phyloP scores from a whole-genome alignment of 2,329 filamentous ascomycete species.

The Xylariaceae sp. region DNA sequence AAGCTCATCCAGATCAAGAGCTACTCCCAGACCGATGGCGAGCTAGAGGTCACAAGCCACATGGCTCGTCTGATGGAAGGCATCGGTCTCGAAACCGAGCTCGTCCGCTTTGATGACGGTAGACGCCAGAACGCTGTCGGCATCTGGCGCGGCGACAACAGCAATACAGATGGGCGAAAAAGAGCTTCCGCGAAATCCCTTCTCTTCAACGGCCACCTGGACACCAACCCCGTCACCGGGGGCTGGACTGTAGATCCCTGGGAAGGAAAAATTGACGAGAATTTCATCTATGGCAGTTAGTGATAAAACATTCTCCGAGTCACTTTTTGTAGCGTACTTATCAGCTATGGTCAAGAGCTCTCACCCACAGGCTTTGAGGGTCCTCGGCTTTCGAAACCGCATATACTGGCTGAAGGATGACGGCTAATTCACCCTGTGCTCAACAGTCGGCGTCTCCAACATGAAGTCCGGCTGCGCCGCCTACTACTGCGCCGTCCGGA shows the following conservation, averaged over 20 bases:
- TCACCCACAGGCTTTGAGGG: too few species aligned
- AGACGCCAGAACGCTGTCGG: constrained; percentile 21
- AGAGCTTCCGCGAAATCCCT: constrained; percentile 7
- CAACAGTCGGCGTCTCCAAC: constrained; percentile 26
- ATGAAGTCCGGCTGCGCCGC: constrained; percentile 27
- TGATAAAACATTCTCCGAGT: too few species aligned
- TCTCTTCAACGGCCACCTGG: constrained; percentile 26
- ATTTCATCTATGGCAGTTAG: constrained; percentile 26
- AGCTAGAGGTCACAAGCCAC: constrained; percentile 16
- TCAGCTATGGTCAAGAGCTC: too few species aligned
- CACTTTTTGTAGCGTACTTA: too few species aligned
- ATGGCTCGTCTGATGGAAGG: constrained; percentile 18
- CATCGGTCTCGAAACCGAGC: constrained; percentile 20
- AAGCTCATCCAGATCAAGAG: constrained; percentile 24
- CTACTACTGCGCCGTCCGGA: constrained; percentile 23
- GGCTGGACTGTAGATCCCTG: constrained; percentile 27
- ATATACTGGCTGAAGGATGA: too few species aligned
- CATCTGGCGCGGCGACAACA: constrained; percentile 12
- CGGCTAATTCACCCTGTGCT: too few species aligned
- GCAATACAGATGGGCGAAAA: too few species aligned
- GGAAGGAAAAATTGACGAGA: constrained; percentile 24
- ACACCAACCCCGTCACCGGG: constrained; percentile 26
- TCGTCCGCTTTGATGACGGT: constrained; percentile 17
- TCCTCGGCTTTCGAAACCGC: too few species aligned
- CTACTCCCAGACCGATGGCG: constrained; percentile 24